Conservation (phyloP, 495 filamentous ascomycete species). For the Penicillium arizonense region DNA sequence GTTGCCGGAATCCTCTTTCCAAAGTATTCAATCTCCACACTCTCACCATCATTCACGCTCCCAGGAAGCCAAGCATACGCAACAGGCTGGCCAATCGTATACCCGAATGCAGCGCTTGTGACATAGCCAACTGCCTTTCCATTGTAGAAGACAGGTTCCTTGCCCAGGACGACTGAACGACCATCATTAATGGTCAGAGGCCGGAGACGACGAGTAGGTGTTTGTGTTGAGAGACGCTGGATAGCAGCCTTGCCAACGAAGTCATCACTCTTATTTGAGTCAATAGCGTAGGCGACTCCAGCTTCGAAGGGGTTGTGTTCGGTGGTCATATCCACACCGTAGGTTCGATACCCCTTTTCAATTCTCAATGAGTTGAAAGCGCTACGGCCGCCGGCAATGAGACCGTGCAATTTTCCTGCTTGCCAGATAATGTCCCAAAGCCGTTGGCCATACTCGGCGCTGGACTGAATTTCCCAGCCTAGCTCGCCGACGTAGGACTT, state of each 20-base stretch:
- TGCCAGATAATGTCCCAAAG: constrained; percentile 47
- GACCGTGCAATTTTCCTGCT: constrained; percentile 44
- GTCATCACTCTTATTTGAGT: constrained; percentile 32
- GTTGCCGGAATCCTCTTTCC: constrained; percentile 41
- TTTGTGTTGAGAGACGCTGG: constrained; percentile 19
- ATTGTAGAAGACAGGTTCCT: constrained; percentile 46
- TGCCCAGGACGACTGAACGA: constrained; percentile 45
- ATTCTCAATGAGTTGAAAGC: constrained; percentile 48
- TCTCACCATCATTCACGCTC: constrained; percentile 27
- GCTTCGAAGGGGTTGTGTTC: constrained; percentile 51
- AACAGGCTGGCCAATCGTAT: constrained; percentile 42
- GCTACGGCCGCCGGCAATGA: constrained; percentile 45
- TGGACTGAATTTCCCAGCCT: constrained; percentile 52
- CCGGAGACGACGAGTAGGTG: constrained; percentile 29
- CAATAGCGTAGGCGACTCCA: constrained; percentile 35
- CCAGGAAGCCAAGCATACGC: constrained; percentile 48
- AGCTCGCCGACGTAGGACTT: constrained; percentile 50
- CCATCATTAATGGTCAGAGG: constrained; percentile 46
- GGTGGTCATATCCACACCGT: constrained; percentile 44
- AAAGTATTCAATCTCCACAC: constrained; percentile 50
- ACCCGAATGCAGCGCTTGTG: constrained; percentile 48
- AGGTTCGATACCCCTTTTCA: constrained; percentile 47
- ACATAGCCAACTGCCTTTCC: constrained; percentile 44
- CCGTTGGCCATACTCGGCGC: constrained; percentile 42
- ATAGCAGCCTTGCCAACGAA: constrained; percentile 41